phyloP scores from a whole-genome alignment of 495 filamentous ascomycete genomes.

The Tuber aestivum region DNA sequence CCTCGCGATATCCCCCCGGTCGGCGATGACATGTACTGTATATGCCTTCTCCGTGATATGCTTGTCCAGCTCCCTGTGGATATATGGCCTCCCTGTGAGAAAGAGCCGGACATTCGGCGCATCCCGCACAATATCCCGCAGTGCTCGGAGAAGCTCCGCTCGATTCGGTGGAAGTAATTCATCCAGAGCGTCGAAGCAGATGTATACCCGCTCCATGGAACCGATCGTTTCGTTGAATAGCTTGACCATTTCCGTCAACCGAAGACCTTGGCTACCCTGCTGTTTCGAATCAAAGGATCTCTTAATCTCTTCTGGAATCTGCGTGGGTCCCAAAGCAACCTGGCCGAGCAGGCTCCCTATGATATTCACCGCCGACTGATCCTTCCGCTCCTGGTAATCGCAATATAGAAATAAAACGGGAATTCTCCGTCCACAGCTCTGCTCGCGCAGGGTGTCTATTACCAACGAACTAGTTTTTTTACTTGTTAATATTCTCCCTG shows the following conservation, averaged over 20 bases:
- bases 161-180: neutral
- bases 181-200: neutral
- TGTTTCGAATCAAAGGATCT: too few relatives aligned
- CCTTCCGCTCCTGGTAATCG: too few relatives aligned
- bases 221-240: neutral
- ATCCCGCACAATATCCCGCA: neutral
- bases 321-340: too few relatives aligned
- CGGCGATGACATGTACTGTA: neutral
- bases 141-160: neutral
- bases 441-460: too few relatives aligned
- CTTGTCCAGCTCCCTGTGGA: neutral
- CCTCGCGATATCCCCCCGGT: neutral
- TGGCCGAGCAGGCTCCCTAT: too few relatives aligned
- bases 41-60: neutral
- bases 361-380: too few relatives aligned
- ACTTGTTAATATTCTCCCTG: too few relatives aligned
- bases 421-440: too few relatives aligned
- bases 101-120: neutral
- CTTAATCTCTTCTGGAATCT: too few relatives aligned
- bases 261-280: neutral
- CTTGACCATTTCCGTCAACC: neutral
- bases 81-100: neutral
- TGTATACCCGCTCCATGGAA: neutral
- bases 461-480: too few relatives aligned
- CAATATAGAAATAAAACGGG: too few relatives aligned